Percentiles rank a stretch among this genome's conserved stretches.
phyloP scores from a whole-genome alignment of 352 stramenopile genomes.

The Globisporangium emineosum region DNA sequence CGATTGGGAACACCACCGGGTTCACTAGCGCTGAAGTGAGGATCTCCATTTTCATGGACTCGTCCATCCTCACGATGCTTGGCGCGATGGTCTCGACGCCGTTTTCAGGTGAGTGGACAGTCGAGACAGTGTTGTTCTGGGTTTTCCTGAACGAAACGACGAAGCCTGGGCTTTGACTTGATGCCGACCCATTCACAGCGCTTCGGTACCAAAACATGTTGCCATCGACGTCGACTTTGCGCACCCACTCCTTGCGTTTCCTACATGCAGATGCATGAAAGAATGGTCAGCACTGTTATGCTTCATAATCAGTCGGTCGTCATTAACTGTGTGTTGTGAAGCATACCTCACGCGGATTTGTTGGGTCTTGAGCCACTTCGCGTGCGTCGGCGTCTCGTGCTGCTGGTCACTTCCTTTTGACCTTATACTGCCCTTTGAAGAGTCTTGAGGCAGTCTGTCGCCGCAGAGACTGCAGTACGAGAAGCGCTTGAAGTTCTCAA shows the following conservation, averaged over 20 bases:
- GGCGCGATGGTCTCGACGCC: background rate
- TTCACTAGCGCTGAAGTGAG: background rate
- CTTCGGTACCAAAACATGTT: slow-evolving; percentile 53
- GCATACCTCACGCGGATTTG: slow-evolving; percentile 9
- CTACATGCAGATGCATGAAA: slow-evolving; percentile 29
- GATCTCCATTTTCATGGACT: background rate
- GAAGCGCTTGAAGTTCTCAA: slow-evolving; percentile 77
- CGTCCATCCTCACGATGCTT: background rate
- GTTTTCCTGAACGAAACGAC: slow-evolving; percentile 29
- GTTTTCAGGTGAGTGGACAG: background rate
- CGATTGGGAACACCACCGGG: background rate
- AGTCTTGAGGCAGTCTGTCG: slow-evolving; percentile 35
- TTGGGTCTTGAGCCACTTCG: slow-evolving; percentile 1
- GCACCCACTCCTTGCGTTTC: slow-evolving; percentile 63
- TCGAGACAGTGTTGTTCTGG: background rate
- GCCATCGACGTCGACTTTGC: slow-evolving; percentile 60
- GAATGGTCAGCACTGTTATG: slow-evolving; percentile 1
- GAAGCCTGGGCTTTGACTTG: slow-evolving; percentile 22
- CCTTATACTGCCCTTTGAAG: background rate
- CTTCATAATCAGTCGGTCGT: background rate
- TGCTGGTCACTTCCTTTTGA: slow-evolving; percentile 7
- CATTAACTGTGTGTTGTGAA: background rate
- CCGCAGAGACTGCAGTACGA: slow-evolving; percentile 63
- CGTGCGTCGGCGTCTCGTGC: background rate
- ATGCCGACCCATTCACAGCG: slow-evolving; percentile 14